phyloP scores from a whole-genome alignment of 371 early-diverging fungal species.

The Mortierella sp. region DNA sequence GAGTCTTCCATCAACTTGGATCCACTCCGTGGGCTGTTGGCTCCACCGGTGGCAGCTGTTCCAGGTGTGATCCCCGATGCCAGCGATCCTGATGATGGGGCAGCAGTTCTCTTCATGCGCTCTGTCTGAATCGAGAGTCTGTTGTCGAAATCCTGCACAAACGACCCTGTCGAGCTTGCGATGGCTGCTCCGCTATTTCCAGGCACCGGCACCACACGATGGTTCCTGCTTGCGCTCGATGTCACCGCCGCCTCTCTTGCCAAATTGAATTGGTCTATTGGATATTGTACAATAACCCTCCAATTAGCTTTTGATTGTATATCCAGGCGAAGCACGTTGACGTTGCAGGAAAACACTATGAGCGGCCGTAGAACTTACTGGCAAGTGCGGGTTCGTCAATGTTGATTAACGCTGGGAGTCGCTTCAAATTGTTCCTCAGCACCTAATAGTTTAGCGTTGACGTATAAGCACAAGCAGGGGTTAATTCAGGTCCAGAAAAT shows the following conservation, averaged over 20 bases:
- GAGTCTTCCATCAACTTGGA: constrained; percentile 59
- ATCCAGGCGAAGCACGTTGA: not conserved
- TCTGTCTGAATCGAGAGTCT: constrained; percentile 52
- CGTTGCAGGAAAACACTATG: not conserved
- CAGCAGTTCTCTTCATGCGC: constrained; percentile 40
- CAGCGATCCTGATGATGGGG: constrained; percentile 22
- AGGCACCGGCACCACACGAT: constrained; percentile 35
- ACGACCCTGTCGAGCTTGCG: constrained; percentile 36
- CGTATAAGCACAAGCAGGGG: not conserved
- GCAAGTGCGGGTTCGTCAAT: constrained; percentile 53
- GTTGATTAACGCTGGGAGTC: constrained; percentile 48
- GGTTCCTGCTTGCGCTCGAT: constrained; percentile 12
- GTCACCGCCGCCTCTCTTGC: constrained; percentile 34
- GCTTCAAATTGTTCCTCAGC: constrained; percentile 50
- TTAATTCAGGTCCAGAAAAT: not conserved
- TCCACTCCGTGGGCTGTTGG: constrained; percentile 46
- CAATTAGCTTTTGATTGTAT: not conserved
- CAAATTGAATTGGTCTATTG: constrained; percentile 44
- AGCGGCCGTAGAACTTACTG: constrained; percentile 24
- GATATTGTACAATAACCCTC: not conserved
- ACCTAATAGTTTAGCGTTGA: constrained; percentile 20
- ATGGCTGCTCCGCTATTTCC: constrained; percentile 17
- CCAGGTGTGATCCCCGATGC: constrained; percentile 23
- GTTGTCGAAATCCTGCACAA: constrained; percentile 53
- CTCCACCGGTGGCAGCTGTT: constrained; percentile 10